Base-by-base conservation (phyloP, 2,329 filamentous ascomycete genomes). In the Nakataea oryzae region DNA sequence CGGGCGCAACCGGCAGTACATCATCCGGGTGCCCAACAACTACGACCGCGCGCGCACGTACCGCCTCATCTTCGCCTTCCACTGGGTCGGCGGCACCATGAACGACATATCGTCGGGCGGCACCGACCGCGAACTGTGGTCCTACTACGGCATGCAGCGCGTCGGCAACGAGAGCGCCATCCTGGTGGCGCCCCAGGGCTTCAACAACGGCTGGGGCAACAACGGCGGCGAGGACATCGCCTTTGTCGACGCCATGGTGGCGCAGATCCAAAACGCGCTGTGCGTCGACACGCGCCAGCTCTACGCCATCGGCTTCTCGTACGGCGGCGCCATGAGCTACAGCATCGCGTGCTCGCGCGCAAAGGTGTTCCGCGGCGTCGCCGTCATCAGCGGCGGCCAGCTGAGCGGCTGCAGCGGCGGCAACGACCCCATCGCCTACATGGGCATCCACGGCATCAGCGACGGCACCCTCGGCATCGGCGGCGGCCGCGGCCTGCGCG, bases 261-360 rank as follows among this genome's bases (percentile, higher is more conserved):
- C 71, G 24, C 69, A 68, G 11, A 67, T 78, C 27, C 72, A 77
- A 63, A 64, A 66, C 7, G 70, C 73, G 26, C 73, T 79, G 55
- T 80, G 78, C 64, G 68, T 79, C 34, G 72, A 80, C 63, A 68
- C 74, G 64, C 69, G 68, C 57, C 71, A 73, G 60, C 70, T 74
- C 62, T 80, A 78, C 67, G 71, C 75, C 28, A 75, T 75, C 1
- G 76, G 76, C 24, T 79, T 76, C 68, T 75, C 73, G 63, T 78
- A 76, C 65, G 76, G 77, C 54, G 76, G 71, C 55, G 73, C 74
- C 55, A 79, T 79, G 75, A 72, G 70, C 11, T 76, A 71, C 66
- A 69, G 73, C 0, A 66, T 78, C 17, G 76, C 77, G 3, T 79
- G 76, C 65, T 71, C 75, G 3, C 72, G 73, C n/a, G 71, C 75